Evolutionary conservation across 2,329 filamentous ascomycete species (phyloP), one percentile per base, ranked within the genome.

Genomic region (Canariomyces notabilis): DNA sequence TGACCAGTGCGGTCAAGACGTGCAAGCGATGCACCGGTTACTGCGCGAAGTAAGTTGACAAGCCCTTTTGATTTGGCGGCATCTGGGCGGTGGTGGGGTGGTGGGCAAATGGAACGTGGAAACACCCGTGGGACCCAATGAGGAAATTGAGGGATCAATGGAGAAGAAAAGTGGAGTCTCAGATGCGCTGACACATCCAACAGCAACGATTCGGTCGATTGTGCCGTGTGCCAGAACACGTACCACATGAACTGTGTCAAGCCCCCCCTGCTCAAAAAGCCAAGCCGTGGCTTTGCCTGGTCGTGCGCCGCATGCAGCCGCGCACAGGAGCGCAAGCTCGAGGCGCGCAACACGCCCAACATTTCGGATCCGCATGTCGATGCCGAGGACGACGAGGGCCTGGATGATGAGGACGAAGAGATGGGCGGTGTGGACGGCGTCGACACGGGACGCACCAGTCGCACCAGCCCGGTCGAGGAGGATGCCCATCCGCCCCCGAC

Each of bases 231-330:
- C 67, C 80, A 84, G 62, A 84, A 89, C 65, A 97, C 91, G 12
- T 98, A 96, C 69, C 93, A 98, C 71, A 97, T 98, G 91, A 88
- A 90, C 61, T 98, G 93, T 66, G 93, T 98, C 46, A 85, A 86
- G 51, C 93, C 93, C 33, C 89, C 90, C 31, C 68, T 98, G 52
- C 77, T 89, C 43, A 98, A 96, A 67, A 98, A 98, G 67, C 93
- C 93, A 16, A 95, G 91, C 37, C 85, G 93, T 66, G 93, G 93
- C 32, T 98, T 98, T 68, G 93, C 89, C 4, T 98, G 93, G 93
- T 91, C 93, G 22, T 98, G 93, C 66, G 93, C 88, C 44, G 86
- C 91, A 49, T 98, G 93, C 67, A 96, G 89, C 66, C 84, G 91
- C 59, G 90, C 89, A n/a, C 90, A 95, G 63, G 93, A 97, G 67